Evolutionary conservation across 331 rosid species (phyloP).

Genomic region (Dryas integrifolia): DNA sequence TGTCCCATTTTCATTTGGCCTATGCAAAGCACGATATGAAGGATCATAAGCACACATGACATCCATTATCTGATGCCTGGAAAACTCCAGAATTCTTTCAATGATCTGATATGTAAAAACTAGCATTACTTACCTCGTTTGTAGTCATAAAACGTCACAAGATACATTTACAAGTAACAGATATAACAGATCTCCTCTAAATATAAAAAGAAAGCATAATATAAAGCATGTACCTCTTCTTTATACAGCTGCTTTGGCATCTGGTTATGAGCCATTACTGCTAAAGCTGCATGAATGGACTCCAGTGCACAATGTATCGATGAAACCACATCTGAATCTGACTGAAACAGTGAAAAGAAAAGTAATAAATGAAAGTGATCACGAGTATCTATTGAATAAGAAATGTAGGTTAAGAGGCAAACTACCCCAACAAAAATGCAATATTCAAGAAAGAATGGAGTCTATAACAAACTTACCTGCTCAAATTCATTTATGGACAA

Average conservation of each 20-base stretch:
- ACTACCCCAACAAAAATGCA: not conserved
- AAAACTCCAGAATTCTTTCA: constrained; percentile 93
- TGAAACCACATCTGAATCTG: constrained; percentile 70
- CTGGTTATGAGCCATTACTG: constrained; percentile 75
- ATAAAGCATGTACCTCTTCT: constrained; percentile 67
- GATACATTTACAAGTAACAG: not conserved
- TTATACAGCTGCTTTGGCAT: constrained; percentile 96
- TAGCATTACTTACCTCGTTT: constrained; percentile 12
- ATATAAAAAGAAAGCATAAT: constrained; percentile 7
- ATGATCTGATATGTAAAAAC: constrained; percentile 54
- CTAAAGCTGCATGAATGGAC: constrained; percentile 92
- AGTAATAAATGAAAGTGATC: constrained; percentile 5
- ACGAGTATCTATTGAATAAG: not conserved
- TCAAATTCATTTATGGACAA: constrained; percentile 83
- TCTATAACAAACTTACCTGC: constrained; percentile 54
- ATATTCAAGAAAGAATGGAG: not conserved
- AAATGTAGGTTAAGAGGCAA: not conserved
- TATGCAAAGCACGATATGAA: constrained; percentile 81
- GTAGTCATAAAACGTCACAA: not conserved
- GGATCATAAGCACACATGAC: constrained; percentile 94
- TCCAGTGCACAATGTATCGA: constrained; percentile 77
- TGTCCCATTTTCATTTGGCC: constrained; percentile 63
- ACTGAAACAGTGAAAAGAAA: constrained; percentile 51
- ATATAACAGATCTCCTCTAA: not conserved
- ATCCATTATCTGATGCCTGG: constrained; percentile 90